A percentile compares a stretch with the other conserved stretches of the same genome.
Conservation (phyloP, 148 eudicot species). For the Heliamphora exappendiculata region DNA sequence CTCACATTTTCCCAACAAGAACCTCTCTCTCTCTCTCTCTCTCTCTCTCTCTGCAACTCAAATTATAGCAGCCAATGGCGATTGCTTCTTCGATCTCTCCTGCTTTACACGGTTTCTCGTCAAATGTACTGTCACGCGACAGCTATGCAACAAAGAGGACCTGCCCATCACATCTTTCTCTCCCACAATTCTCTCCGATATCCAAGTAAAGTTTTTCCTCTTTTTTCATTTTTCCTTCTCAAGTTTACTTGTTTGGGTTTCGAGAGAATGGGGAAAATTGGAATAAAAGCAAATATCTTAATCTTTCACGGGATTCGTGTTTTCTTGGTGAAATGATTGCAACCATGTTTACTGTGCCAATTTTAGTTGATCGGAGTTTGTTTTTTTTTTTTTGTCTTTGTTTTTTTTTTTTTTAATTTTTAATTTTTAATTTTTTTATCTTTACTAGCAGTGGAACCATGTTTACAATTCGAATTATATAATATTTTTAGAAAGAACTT, state of each 20-base stretch:
- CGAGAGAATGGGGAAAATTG: not conserved
- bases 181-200: conserved; percentile 11
- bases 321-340: not conserved
- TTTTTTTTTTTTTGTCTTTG: too few species aligned
- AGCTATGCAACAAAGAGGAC: not conserved
- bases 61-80: conserved; percentile 15
- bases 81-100: conserved; percentile 13
- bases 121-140: not conserved
- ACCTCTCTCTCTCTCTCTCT: conserved; percentile 3
- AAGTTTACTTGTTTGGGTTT: not conserved
- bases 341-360: not conserved
- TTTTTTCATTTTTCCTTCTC: not conserved
- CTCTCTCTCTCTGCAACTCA: not conserved
- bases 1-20: too few species aligned
- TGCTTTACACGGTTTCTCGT: not conserved
- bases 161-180: not conserved
- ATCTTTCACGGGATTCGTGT: not conserved
- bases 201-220: conserved; percentile 8
- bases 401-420: not conserved
- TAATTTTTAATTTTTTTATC: too few species aligned
- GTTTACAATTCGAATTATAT: too few species aligned
- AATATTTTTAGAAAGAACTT: too few species aligned
- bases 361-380: not conserved
- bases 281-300: not conserved
- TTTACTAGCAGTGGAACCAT: too few species aligned